Percentiles rank a stretch among this genome's conserved stretches.
These are phyloP conservation scores for Gossypium stocksii DNA, from an alignment of 345 rosid species.

Conservation along the genomic window DNA sequence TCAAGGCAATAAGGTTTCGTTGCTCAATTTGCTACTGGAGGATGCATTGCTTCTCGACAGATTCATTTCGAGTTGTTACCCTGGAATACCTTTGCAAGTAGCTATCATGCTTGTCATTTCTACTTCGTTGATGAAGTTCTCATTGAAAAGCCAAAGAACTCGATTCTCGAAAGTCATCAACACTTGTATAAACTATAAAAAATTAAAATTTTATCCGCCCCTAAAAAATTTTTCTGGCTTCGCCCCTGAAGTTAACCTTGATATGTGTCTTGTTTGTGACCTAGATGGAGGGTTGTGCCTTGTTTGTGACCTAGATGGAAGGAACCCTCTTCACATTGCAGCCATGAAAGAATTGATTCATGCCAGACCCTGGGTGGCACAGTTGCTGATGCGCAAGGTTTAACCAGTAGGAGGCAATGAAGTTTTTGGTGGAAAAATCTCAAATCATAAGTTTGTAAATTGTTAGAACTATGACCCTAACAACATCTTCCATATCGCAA, in stretches of 20 bases:
- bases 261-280: slow-evolving; percentile 15
- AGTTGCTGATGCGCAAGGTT: slow-evolving; percentile 1
- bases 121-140: slow-evolving; percentile 22
- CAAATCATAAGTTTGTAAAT: slow-evolving; percentile 10
- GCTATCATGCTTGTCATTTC: slow-evolving; percentile 21
- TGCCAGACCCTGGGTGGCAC: slow-evolving; percentile 6
- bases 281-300: slow-evolving; percentile 18
- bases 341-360: slow-evolving; percentile 22
- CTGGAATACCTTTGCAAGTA: slow-evolving; percentile 26
- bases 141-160: slow-evolving; percentile 14
- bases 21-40: slow-evolving; percentile 17
- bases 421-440: not conserved
- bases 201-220: no score
- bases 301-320: slow-evolving; percentile 21
- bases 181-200: no score
- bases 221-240: no score
- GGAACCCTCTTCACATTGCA: slow-evolving; percentile 30
- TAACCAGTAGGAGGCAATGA: not conserved
- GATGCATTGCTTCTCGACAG: slow-evolving; percentile 29
- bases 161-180: slow-evolving; percentile 18
- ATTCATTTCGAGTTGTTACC: slow-evolving; percentile 12
- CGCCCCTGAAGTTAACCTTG: slow-evolving; percentile 2
- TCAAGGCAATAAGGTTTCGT: slow-evolving; percentile 8
- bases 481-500: not conserved
- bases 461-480: not conserved